Evolutionary conservation across 352 stramenopile genomes (phyloP).

Genomic region (Globisporangium polare): DNA sequence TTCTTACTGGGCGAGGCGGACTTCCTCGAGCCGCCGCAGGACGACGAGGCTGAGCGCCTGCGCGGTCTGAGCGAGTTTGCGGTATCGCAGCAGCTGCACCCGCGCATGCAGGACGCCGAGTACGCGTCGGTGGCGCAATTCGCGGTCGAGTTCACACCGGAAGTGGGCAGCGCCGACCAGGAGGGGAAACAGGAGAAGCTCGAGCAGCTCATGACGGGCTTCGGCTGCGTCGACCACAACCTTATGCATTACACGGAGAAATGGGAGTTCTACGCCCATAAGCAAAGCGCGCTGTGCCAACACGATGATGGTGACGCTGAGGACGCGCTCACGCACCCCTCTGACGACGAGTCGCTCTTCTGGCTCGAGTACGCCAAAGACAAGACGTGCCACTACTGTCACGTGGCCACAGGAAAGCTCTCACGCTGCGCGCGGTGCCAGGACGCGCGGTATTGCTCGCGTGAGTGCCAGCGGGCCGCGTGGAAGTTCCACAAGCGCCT

Average conservation of each 20-base stretch:
- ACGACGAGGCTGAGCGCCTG: conserved; percentile 47
- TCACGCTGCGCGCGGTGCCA: conserved; percentile 59
- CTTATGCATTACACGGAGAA: conserved; percentile 82
- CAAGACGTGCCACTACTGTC: conserved; percentile 68
- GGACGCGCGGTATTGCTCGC: conserved; percentile 74
- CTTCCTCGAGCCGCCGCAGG: conserved; percentile 47
- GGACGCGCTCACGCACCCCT: conserved; percentile 34
- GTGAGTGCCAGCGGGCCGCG: conserved; percentile 71
- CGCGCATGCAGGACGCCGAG: conserved; percentile 31
- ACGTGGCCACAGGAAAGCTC: conserved; percentile 47
- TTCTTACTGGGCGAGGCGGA: conserved; percentile 62
- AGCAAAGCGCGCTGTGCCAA: conserved; percentile 33
- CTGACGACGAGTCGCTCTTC: conserved; percentile 56
- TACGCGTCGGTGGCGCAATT: conserved; percentile 64
- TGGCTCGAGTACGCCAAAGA: conserved; percentile 58
- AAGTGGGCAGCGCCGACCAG: conserved; percentile 24
- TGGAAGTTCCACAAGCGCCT: conserved; percentile 80
- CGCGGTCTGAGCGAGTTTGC: conserved; percentile 75
- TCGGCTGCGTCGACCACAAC: conserved; percentile 70
- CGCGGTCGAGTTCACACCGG: conserved; percentile 62
- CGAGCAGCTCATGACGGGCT: conserved; percentile 62
- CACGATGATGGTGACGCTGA: conserved; percentile 30
- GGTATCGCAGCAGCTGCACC: conserved; percentile 67
- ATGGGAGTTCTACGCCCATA: conserved; percentile 67
- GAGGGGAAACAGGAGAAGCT: conserved; percentile 33